These are phyloP conservation scores for Penicillium sp. DNA, from an alignment of 2,329 filamentous ascomycete species.

Conservation along the genomic window DNA sequence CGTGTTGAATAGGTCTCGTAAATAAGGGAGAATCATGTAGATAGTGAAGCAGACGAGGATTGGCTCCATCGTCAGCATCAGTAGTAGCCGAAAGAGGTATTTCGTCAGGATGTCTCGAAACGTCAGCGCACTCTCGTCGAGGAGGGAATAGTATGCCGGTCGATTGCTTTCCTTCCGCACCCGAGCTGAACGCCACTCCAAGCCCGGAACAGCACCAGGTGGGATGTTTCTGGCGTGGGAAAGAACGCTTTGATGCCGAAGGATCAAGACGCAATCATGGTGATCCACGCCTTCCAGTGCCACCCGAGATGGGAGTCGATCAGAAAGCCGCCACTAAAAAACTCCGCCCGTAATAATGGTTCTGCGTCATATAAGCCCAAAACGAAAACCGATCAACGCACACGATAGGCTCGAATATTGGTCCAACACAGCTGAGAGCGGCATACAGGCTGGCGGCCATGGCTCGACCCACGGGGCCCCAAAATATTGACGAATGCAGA, in stretches of 20 bases:
- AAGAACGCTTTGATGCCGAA: background rate
- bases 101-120: background rate
- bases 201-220: background rate
- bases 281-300: background rate
- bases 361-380: too few species aligned
- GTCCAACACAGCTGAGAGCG: background rate
- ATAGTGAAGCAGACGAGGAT: slow-evolving; percentile 31
- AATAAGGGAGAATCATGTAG: slow-evolving; percentile 29
- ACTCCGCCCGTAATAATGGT: too few species aligned
- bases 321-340: background rate
- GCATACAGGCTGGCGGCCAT: background rate
- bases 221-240: background rate
- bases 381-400: background rate
- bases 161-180: background rate
- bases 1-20: slow-evolving; percentile 32
- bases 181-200: background rate
- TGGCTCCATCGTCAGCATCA: slow-evolving; percentile 31
- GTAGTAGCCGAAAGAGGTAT: slow-evolving; percentile 27
- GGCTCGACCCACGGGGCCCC: background rate
- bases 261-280: background rate
- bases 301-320: background rate
- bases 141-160: background rate
- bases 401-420: background rate
- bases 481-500: slow-evolving; percentile 12
- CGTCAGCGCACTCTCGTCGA: background rate